Evolutionary conservation across 2,329 filamentous ascomycete species (phyloP).

Genomic region (Aspergillus neoniger): DNA sequence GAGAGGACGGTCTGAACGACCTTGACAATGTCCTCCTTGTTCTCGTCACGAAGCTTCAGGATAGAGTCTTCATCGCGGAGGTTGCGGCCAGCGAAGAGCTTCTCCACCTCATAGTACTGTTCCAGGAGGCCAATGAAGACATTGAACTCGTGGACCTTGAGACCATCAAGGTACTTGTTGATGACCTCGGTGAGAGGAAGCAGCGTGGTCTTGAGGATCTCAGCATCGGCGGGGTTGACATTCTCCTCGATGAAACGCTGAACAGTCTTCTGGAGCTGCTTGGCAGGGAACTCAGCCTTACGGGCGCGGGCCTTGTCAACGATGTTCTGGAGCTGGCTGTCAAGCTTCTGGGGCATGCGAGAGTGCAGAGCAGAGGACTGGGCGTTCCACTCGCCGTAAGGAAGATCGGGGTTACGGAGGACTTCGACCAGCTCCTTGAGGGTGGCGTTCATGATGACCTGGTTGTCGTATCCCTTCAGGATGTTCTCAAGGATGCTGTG

Average conservation of each 20-base stretch:
- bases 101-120: constrained; percentile 80
- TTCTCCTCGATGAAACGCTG: constrained; percentile 88
- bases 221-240: constrained; percentile 70
- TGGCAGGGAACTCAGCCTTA: constrained; percentile 86
- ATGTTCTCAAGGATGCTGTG: constrained; percentile 82
- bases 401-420: constrained; percentile 82
- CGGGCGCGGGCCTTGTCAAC: constrained; percentile 80
- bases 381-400: constrained; percentile 94
- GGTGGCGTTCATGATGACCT: constrained; percentile 87
- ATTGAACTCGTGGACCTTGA: constrained; percentile 85
- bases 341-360: constrained; percentile 93
- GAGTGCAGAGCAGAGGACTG: constrained; percentile 96
- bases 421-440: constrained; percentile 89
- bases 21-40: constrained; percentile 86
- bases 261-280: constrained; percentile 80
- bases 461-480: constrained; percentile 92
- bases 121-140: constrained; percentile 79
- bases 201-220: constrained; percentile 71
- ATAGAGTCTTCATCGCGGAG: constrained; percentile 91
- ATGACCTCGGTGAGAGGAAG: constrained; percentile 77
- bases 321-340: constrained; percentile 76
- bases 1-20: constrained; percentile 90
- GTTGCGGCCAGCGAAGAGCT: constrained; percentile 80
- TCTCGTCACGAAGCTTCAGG: constrained; percentile 88
- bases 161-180: constrained; percentile 77